Evolutionary conservation across 495 filamentous ascomycete genomes (phyloP).

Genomic region (Penicillium bialowiezense): DNA sequence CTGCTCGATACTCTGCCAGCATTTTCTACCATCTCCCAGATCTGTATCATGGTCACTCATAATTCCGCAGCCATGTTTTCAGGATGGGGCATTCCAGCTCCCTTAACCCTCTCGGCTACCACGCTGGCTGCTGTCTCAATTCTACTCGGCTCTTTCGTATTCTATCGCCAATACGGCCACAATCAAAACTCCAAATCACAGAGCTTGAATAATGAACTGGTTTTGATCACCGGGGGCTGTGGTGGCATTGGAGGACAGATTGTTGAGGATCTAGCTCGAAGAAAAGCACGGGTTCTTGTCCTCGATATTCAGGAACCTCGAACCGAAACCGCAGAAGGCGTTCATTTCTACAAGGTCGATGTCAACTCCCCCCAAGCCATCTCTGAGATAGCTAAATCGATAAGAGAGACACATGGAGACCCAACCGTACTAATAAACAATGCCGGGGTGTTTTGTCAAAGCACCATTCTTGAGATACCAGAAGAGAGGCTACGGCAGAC

Average conservation of each 20-base stretch:
- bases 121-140: too few relatives aligned
- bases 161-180: too few relatives aligned
- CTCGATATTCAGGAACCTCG: constrained; percentile 5
- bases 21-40: too few relatives aligned
- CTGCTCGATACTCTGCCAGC: too few relatives aligned
- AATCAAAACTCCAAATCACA: too few relatives aligned
- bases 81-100: too few relatives aligned
- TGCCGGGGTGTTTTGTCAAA: constrained; percentile 37
- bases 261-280: constrained; percentile 30
- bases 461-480: constrained; percentile 31
- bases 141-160: too few relatives aligned
- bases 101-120: too few relatives aligned
- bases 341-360: not conserved
- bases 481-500: constrained; percentile 30
- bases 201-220: constrained; percentile 30
- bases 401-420: constrained; percentile 33
- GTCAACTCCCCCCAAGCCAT: not conserved
- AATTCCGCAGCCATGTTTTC: too few relatives aligned
- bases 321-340: not conserved
- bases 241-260: constrained; percentile 44
- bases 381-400: not conserved
- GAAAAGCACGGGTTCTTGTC: constrained; percentile 19
- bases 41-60: too few relatives aligned
- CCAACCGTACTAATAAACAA: constrained; percentile 52
- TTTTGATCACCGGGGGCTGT: constrained; percentile 47